phyloP scores from a whole-genome alignment of 345 rosid genomes.

The Balakata baccata region DNA sequence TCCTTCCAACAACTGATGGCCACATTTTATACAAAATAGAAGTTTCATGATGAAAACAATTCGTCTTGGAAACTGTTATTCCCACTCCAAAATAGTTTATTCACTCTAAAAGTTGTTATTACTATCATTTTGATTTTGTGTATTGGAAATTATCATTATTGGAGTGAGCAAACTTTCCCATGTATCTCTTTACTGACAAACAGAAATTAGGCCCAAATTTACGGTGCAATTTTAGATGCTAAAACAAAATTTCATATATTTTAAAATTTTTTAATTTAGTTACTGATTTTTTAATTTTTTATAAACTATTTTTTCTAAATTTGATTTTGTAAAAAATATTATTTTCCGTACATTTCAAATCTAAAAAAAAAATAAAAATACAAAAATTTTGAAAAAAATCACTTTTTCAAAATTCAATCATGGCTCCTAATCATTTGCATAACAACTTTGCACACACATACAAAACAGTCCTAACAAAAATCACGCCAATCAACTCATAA shows the following conservation, averaged over 20 bases:
- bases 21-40: background rate
- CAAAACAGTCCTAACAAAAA: background rate
- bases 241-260: background rate
- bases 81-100: background rate
- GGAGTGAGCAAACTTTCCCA: background rate
- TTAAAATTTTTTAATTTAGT: no score
- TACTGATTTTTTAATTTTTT: no score
- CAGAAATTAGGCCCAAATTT: no score
- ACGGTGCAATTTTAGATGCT: background rate
- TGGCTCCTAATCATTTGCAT: background rate
- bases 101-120: background rate
- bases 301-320: no score
- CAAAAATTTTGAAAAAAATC: no score
- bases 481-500: background rate
- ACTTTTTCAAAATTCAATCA: no score
- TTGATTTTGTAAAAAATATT: no score
- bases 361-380: no score
- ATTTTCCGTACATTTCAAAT: no score
- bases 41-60: background rate
- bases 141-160: background rate
- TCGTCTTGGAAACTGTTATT: background rate
- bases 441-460: background rate
- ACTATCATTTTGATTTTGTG: background rate
- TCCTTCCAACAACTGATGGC: background rate
- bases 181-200: background rate